Conservation (phyloP, 2,329 filamentous ascomycete species). For the Paecilomyces niveus region DNA sequence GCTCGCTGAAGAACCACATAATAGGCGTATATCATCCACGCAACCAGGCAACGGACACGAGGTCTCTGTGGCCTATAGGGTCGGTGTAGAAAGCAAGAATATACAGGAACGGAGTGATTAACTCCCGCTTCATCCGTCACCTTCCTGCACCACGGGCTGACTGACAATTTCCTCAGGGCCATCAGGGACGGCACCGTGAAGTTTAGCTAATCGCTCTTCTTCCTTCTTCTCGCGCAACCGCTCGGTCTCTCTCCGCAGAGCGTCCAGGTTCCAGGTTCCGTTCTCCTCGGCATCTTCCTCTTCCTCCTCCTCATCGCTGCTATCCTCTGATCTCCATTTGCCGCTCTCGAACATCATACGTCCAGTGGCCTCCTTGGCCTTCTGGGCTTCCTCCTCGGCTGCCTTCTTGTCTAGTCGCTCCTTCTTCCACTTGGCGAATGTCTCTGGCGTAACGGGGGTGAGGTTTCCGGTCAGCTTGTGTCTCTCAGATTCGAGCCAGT, state of each 20-base stretch:
- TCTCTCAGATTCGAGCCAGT: constrained; percentile 92
- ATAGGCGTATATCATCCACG: neutral
- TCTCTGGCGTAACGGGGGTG: constrained; percentile 87
- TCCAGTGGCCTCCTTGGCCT: constrained; percentile 92
- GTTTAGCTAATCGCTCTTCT: constrained; percentile 54
- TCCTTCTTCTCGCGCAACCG: constrained; percentile 66
- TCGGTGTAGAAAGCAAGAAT: neutral
- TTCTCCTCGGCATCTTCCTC: constrained; percentile 47
- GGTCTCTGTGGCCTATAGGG: neutral
- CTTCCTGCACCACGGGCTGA: neutral
- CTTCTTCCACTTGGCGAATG: constrained; percentile 96
- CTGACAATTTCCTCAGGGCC: neutral
- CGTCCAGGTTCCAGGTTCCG: constrained; percentile 69
- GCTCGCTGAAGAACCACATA: neutral
- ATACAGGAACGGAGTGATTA: neutral
- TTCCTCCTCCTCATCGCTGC: constrained; percentile 54
- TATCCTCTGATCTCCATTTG: constrained; percentile 69
- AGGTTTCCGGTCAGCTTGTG: constrained; percentile 88
- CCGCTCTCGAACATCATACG: constrained; percentile 94
- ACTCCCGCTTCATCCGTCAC: neutral
- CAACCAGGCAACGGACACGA: neutral
- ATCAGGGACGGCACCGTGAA: constrained; percentile 16
- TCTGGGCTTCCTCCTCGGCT: constrained; percentile 81
- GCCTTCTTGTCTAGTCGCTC: constrained; percentile 91
- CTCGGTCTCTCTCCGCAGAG: constrained; percentile 78